phyloP scores from a whole-genome alignment of 306 rosid species.

The Casuarina cunninghamiana region DNA sequence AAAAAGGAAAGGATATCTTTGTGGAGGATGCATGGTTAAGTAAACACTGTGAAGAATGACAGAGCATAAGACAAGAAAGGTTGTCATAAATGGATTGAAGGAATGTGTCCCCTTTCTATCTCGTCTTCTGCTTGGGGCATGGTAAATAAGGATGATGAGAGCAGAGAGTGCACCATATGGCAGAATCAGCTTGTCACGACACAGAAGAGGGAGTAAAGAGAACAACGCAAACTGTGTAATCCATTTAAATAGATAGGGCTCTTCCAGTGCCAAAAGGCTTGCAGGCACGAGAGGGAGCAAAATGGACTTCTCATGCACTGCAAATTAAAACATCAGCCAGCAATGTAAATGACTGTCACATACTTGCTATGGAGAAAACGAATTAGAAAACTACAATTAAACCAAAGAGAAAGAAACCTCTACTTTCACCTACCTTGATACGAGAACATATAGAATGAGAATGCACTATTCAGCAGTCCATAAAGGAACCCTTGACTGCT shows the following conservation, averaged over 20 bases:
- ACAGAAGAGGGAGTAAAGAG: conserved; percentile 85
- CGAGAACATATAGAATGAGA: conserved; percentile 86
- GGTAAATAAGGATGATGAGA: conserved; percentile 52
- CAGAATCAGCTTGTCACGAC: conserved; percentile 57
- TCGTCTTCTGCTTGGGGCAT: conserved; percentile 33
- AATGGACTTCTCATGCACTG: conserved; percentile 98
- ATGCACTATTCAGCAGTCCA: conserved; percentile 75
- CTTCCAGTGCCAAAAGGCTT: conserved; percentile 75
- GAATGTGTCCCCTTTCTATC: conserved; percentile 29
- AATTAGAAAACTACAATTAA: not conserved
- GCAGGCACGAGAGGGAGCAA: conserved; percentile 89
- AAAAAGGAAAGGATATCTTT: conserved; percentile 76
- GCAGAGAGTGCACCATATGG: conserved; percentile 64
- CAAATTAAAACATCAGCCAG: conserved; percentile 4
- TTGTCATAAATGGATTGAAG: conserved; percentile 28
- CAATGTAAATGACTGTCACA: conserved; percentile 18
- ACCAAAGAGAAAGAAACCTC: not conserved
- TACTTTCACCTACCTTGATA: conserved; percentile 69
- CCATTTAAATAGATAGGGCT: conserved; percentile 62
- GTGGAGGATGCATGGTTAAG: conserved; percentile 61
- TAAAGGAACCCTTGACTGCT: conserved; percentile 76
- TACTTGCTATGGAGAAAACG: not conserved
- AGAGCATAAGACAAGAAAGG: conserved; percentile 33
- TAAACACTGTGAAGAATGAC: conserved; percentile 76
- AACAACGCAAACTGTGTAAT: conserved; percentile 60